Base-by-base conservation (phyloP, 179 eudicot genomes). In the Silene coronaria region DNA sequence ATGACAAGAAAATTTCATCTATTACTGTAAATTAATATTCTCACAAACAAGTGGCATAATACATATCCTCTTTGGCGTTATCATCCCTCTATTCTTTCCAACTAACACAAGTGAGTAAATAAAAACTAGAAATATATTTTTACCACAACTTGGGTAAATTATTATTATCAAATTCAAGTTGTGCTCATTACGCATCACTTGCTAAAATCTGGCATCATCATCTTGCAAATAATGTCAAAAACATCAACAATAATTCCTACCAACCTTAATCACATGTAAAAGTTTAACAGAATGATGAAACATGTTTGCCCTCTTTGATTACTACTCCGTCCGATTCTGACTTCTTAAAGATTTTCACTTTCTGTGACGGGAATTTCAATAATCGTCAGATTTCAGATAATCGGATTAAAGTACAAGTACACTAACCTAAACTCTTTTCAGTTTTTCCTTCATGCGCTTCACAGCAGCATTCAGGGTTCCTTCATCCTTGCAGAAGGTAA, bases 401-500 rank as follows among this genome's bases (percentile, higher is more conserved):
- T 16, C 58, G 6, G 58, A 16, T 51, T 51, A 5, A 14, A 51
- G 17, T 5, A 17, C 19, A 51, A 53, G 36, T 13, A 11, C 36
- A 26, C 67, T 26, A 17, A 16, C 34, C 36, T 64, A 28, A 22
- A 70, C 45, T 71, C 79, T 78, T 64, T 57, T 80, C 34, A 90
- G 82, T 84, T 89, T 90, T 80, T 85, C 90, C 83, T 88, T 90
- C 97, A 91, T 88, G 75, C 95, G 84, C 67, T 71, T 80, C 59
- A 90, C 91, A 5, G 97, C 97, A 22, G 87, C 82, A 72, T 86
- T 88, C 19, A 91, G 86, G 21, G 95, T 91, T 11, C 74, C 91
- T 78, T 90, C 96, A 70, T 90, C 96, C 80, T 90, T 91, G 84
- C 96, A 92, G 75, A 92, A 92, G 6, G 98, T 92, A 77, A 94